Evolutionary conservation across 495 filamentous ascomycete genomes (phyloP), one percentile per base, ranked within the genome.

Genomic region (Oidiodendron maius): DNA sequence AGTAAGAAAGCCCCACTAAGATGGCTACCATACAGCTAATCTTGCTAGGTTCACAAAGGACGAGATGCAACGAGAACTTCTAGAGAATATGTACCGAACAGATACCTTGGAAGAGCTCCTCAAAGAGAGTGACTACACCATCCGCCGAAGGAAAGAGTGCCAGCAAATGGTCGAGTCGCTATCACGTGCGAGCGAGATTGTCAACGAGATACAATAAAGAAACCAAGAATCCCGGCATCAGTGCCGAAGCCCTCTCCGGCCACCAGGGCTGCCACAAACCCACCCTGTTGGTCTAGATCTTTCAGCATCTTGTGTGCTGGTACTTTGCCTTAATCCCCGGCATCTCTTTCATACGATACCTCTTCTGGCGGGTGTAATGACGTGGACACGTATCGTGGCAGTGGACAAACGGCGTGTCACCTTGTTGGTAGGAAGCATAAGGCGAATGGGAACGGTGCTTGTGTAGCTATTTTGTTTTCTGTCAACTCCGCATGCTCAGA

Each of bases 111-210:
- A 99, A 52, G 89, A 91, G 37, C 77, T 99, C 46, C 81, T 99
- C 48, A 96, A 95, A 76, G 94, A 99, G 69, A 93, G 87, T 64
- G 94, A 99, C 59, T 96, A 96, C 78, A 99, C 94, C 5, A 71
- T 91, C 58, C 80, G 94, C 51, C 77, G 94, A 65, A 81, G 94
- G 62, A 97, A 99, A 74, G 94, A 99, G 68, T 99, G 94, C 72
- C 87, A 91, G 67, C 89, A 96, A 67, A 97, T 97, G 94, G 93
- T 99, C 16, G 94, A 99, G 69, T 89, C 84, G 36, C 71, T 99
- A 51, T 67, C 75, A 48, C 83, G 84, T 60, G 93, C 93, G 36
- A 89, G 79, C 61, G 94, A 99, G 75, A 97, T 99, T 70, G 93
- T 99, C 58, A 87, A 83, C 64, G 89, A 96, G 66, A 90, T 96